phyloP scores from a whole-genome alignment of 2,329 filamentous ascomycete species.

The Phoma sp. region DNA sequence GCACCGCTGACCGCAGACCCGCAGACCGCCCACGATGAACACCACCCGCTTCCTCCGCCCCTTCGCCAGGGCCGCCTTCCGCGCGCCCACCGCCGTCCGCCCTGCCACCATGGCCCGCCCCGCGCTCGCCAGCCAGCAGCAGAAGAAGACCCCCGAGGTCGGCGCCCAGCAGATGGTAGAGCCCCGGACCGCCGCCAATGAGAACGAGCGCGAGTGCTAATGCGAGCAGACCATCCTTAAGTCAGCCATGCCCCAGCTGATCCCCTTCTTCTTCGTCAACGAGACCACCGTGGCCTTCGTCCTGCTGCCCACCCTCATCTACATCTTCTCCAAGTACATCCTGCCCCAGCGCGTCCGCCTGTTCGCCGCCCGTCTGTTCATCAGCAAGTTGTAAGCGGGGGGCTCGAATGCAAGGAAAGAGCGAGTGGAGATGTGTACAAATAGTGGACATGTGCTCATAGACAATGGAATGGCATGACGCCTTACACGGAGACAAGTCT shows the following conservation, averaged over 20 bases:
- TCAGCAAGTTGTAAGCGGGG: constrained; percentile 53
- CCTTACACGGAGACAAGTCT: constrained; percentile 4
- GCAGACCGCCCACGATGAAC: constrained; percentile 51
- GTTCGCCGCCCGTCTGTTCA: constrained; percentile 53
- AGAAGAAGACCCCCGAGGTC: constrained; percentile 44
- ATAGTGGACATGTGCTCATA: constrained; percentile 45
- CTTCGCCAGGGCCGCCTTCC: constrained; percentile 50
- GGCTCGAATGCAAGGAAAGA: constrained; percentile 4
- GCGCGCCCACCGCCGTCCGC: constrained; percentile 47
- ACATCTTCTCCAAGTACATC: constrained; percentile 55
- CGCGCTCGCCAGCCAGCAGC: constrained; percentile 44
- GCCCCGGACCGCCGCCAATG: background rate
- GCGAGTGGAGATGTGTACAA: constrained; percentile 38
- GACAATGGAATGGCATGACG: constrained; percentile 41
- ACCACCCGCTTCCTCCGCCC: constrained; percentile 53
- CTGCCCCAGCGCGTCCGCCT: constrained; percentile 52
- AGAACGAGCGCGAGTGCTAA: constrained; percentile 20
- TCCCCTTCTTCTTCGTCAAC: constrained; percentile 57
- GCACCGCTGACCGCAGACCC: constrained; percentile 40
- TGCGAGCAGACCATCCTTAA: constrained; percentile 47
- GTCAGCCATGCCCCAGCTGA: constrained; percentile 55
- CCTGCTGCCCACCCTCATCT: constrained; percentile 53
- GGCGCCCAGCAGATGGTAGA: constrained; percentile 46
- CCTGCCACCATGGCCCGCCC: constrained; percentile 47
- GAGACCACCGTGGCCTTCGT: constrained; percentile 53